These are phyloP conservation scores for Gloeophyllum trabeum DNA, from an alignment of 768 basidiomycete genomes.

Conservation along the genomic window DNA sequence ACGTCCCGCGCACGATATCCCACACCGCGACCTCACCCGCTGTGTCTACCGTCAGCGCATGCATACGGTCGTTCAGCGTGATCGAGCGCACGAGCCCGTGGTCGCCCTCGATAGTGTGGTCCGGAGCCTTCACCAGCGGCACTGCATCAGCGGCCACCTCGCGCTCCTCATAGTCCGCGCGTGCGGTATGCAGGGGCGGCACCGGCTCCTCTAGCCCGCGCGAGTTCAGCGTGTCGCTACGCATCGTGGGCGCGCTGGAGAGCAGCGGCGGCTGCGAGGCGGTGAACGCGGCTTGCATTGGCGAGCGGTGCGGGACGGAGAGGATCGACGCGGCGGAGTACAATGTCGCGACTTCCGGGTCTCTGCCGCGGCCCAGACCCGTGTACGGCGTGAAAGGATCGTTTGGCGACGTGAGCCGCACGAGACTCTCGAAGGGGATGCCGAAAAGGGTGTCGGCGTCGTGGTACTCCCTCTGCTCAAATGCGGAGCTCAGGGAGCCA, in stretches of 20 bases:
- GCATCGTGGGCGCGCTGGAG: constrained; percentile 18
- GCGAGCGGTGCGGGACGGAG: constrained; percentile 35
- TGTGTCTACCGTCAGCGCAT: constrained; percentile 86
- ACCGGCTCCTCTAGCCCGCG: constrained; percentile 16
- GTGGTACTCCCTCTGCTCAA: constrained; percentile 8
- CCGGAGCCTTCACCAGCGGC: constrained; percentile 41
- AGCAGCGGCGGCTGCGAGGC: constrained; percentile 14
- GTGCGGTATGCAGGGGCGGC: constrained; percentile 24
- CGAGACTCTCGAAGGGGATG: constrained; percentile 61
- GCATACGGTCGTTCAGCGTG: constrained; percentile 79
- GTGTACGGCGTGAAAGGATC: constrained; percentile 38
- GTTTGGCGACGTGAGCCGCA: constrained; percentile 59
- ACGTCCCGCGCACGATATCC: constrained; percentile 76
- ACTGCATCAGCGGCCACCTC: constrained; percentile 77
- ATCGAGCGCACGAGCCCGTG: constrained; percentile 75
- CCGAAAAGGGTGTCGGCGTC: constrained; percentile 34
- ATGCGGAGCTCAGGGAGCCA: constrained; percentile 12
- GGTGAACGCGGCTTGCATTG: constrained; percentile 23
- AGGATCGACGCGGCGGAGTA: constrained; percentile 80
- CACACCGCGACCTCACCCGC: constrained; percentile 83
- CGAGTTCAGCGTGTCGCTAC: constrained; percentile 12
- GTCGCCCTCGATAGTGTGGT: constrained; percentile 63
- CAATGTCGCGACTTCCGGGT: constrained; percentile 75
- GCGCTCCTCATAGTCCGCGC: constrained; percentile 49
- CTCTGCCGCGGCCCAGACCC: constrained; percentile 32